Evolutionary conservation across 768 basidiomycete genomes (phyloP), one percentile per base, ranked within the genome.

Genomic region (Russula vinacea): DNA sequence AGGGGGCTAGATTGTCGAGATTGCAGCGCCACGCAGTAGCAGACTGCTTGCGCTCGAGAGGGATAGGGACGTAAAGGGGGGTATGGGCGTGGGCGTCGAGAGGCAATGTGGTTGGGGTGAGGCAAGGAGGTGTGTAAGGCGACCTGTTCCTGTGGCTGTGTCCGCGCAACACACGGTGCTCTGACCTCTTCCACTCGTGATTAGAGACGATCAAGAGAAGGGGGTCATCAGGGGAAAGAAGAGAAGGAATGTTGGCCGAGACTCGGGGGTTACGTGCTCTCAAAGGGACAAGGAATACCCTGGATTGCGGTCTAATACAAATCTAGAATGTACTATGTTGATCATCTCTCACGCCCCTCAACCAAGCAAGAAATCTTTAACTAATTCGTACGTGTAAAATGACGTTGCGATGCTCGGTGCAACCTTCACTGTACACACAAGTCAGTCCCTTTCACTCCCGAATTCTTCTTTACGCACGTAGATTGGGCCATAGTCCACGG

Each of bases 341-440:
- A 57, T 65, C 64, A 42, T 58, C 51, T 60, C 64, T 57, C 62
- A 64, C 49, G 52, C 50, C 32, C 40, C 78, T 61, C 71, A 67
- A 62, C 77, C 72, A 60, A 83, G 62, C 40, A 87, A 76, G 39
- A 79, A 64, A 26, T 83, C 81, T 65, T 80, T 83, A 64, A 83
- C 81, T 69, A 90, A 71, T 76, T 92, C 90, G 74, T 92, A 92
- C 14, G 84, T 88, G 78, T 89, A 91, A 73, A 92, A 92, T 37
- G 87, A 88, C 42, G 88, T 93, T 40, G 92, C 90, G 64, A 93
- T 93, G 72, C 89, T 91, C 22, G 92, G 92, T 1, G 91, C 88
- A n/a, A 93, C 92, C 73, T 94, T 93, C 65, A 94, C 91, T 92
- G 74, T 63, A 65, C 45, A 17, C 49, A 32, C 22, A 62, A 57